A percentile compares a stretch with the other conserved stretches of the same genome.
phyloP scores from a whole-genome alignment of 2,329 filamentous ascomycete genomes.

The Pyrenophora tritici-repentis region DNA sequence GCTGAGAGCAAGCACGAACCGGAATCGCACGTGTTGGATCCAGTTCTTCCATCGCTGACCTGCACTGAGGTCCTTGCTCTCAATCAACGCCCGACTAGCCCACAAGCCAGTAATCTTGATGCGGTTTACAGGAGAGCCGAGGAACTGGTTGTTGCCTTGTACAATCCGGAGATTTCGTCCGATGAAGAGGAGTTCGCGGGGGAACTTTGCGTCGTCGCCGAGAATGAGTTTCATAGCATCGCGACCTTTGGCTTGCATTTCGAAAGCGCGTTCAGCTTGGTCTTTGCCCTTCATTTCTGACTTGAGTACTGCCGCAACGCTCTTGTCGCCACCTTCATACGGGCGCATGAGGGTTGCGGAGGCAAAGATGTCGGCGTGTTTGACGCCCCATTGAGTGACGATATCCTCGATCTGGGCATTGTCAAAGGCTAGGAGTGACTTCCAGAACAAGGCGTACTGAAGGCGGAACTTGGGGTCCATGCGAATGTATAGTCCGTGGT shows the following conservation, averaged over 20 bases:
- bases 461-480: constrained; percentile 83
- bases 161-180: constrained; percentile 91
- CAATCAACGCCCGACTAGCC: constrained; percentile 82
- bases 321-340: constrained; percentile 81
- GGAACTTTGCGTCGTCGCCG: constrained; percentile 84
- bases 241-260: constrained; percentile 76
- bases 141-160: constrained; percentile 88
- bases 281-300: constrained; percentile 60
- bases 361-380: constrained; percentile 87
- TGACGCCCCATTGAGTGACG: constrained; percentile 82
- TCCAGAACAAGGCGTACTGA: constrained; percentile 92
- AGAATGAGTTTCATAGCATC: constrained; percentile 78
- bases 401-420: constrained; percentile 76
- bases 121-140: constrained; percentile 85
- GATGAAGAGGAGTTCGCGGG: constrained; percentile 89
- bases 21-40: constrained; percentile 81
- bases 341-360: constrained; percentile 87
- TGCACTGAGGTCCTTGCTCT: constrained; percentile 69
- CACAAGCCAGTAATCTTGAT: constrained; percentile 93
- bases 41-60: constrained; percentile 69
- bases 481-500: constrained; percentile 94
- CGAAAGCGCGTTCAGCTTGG: constrained; percentile 67
- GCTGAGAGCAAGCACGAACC: constrained; percentile 71
- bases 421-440: constrained; percentile 90
- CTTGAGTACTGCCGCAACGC: constrained; percentile 64